A percentile compares a stretch with the other conserved stretches of the same genome.
These are phyloP conservation scores for Fusarium sp. DNA, from an alignment of 2,329 filamentous ascomycete species.

Conservation along the genomic window DNA sequence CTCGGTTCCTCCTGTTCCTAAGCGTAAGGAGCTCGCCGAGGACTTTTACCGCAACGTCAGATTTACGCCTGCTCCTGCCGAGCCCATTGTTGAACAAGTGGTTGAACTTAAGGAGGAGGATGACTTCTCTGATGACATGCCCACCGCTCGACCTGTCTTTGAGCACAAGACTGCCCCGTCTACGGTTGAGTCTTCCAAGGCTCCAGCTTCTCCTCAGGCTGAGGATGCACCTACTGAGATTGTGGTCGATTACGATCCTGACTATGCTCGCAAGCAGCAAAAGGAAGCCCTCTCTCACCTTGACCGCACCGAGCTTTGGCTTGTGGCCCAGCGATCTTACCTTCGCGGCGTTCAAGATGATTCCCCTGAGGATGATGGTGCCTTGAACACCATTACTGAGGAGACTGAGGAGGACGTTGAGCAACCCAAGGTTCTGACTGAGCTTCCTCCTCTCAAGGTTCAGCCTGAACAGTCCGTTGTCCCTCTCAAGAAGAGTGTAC, in stretches of 20 bases:
- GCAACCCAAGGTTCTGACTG: conserved; percentile 48
- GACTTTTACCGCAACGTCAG: conserved; percentile 58
- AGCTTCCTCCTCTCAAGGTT: conserved; percentile 38
- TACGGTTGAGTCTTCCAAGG: conserved; percentile 51
- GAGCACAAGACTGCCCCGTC: conserved; percentile 52
- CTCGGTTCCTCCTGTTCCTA: conserved; percentile 55
- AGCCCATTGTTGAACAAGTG: conserved; percentile 72
- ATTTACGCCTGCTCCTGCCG: conserved; percentile 58
- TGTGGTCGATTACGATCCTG: conserved; percentile 79
- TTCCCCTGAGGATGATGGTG: conserved; percentile 54
- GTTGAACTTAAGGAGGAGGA: conserved; percentile 69
- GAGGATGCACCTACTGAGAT: conserved; percentile 76
- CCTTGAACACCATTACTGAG: conserved; percentile 57
- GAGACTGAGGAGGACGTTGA: conserved; percentile 52
- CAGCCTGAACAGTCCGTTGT: conserved; percentile 42
- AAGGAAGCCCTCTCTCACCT: conserved; percentile 80
- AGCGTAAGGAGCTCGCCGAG: conserved; percentile 57
- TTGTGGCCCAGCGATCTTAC: conserved; percentile 85
- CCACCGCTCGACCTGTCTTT: conserved; percentile 72
- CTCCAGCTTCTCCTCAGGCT: conserved; percentile 60
- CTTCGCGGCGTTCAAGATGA: conserved; percentile 75
- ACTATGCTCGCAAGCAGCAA: conserved; percentile 81
- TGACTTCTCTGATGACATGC: conserved; percentile 71
- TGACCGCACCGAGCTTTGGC: conserved; percentile 89
- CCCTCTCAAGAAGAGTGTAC: conserved; percentile 79